Evolutionary conservation across 1,139 yeast species (phyloP), one percentile per base, ranked within the genome.

Genomic region (Protomyces pachydermus): DNA sequence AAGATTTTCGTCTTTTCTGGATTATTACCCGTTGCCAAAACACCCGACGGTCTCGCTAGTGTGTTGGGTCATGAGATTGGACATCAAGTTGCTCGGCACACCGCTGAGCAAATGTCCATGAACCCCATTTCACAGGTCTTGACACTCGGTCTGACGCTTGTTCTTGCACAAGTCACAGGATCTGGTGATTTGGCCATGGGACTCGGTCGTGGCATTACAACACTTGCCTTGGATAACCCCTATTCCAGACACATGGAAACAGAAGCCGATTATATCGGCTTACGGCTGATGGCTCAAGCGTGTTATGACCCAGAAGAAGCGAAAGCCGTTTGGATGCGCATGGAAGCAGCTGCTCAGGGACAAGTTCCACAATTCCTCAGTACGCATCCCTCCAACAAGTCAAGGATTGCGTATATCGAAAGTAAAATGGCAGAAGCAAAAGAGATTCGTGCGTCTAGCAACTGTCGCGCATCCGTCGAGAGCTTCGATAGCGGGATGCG

Each of bases 191-290:
- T 65, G n/a, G 67, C 66, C n/a, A 52, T 61, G 39, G 54, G 55
- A 3, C 56, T 65, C 20, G 50, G 66, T 8, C 75, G 81, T 45
- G 74, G 81, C 52, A 71, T 90, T 46, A 77, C 88, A 25, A 81
- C 81, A 37, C 81, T 91, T 0, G 74, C 85, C 35, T 74, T 91
- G 56, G 82, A 84, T 68, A 82, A 87, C 82, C 97, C 97, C 0
- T 88, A 95, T 0, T 87, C 95, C 1, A 80, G 98, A 71, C 90
- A 84, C 69, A 89, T 89, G 96, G 99, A 93, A 75, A 82, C 91
- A 0, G 98, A 93, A 74, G 98, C 98, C 0, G 98, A 93, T 73
- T 86, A 86, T 70, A 91, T 93, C 50, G 99, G 99, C 0, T 79
- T 95, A 67, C 88, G 90, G 83, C 80, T 91, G 69, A 88, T 93